Base-by-base conservation (phyloP, 2,329 filamentous ascomycete genomes). In the Sporothrix schenckii region DNA sequence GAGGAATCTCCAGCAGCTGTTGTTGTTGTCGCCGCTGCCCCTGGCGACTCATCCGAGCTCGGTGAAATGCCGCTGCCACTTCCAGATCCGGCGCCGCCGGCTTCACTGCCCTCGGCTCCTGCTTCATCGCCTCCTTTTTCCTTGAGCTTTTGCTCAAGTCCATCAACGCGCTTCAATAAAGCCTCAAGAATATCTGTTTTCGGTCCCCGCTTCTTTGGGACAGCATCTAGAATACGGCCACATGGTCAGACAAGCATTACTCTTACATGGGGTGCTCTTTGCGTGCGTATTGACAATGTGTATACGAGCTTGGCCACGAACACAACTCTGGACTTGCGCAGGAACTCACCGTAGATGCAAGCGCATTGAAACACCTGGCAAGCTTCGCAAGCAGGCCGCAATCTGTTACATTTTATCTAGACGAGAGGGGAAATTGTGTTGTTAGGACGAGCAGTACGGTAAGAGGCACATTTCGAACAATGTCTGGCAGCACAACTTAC, bases 121-220 rank as follows among this genome's bases (percentile, higher is more conserved):
- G 71, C 34, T 72, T 75, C 41, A 74, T 63, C 14, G 76, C 75
- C 69, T 56, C 77, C 79, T 13, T 79, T 78, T 74, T 88, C 89
- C 76, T 92, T 92, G 52, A 96, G 83, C 73, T 90, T 88, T 77
- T 91, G 92, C 78, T 96, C 92, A 66, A 96, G 82, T 1, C 92
- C 92, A 78, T 96, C 93, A 2, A 96, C 92, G 68, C 93, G 87
- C 79, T 94, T 96, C 71, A 96, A 78, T 10, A 96, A 82, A 1
- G 93, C 92, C 78, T 96, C 93, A 44, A 96, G 83, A 4, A 96
- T 92, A 78, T 97, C 93, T 39, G 92, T 96, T 80, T 97, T 97
- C 2, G 93, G 93, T 0, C 93, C 93, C 78, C 93, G 86, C 79
- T 96, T 96, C 81, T 96, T 96, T 0, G 93, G 93, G 21, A 95